Evolutionary conservation across 2,329 filamentous ascomycete genomes (phyloP), one percentile per base, ranked within the genome.

Genomic region (Beauveria bassiana): DNA sequence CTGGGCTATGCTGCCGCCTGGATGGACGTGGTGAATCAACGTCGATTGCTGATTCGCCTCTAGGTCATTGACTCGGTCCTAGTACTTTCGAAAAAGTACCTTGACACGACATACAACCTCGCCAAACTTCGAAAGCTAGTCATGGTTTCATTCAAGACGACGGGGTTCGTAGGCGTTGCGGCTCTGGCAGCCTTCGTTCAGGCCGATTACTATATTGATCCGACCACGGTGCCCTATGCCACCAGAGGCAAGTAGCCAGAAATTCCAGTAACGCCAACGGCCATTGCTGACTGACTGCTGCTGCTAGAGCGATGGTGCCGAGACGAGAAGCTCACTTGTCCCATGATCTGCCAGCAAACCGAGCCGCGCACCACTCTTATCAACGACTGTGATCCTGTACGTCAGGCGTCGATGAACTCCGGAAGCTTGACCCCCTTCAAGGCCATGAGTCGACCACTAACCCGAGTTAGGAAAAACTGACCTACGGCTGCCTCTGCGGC

Each of bases 401-500:
- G 79, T 61, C 9, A 10, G 26, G 26, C 40, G 10, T 9, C 12
- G 20, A n/a, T 20, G 26, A 28, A 28, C 28, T 28, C 43, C 4
- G 16, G 28, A 38, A 14, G 20, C 45, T 26, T 14, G 18, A 24
- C 18, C 28, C 1, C 34, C 31, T 18, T 22, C 22, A 55, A 63
- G 31, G 12, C 12, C 12, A 20, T 18, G 14, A 54, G 63, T 52
- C 18, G 26, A 61, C 59, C 31, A 62, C 28, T 24, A 22, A 47
- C 10, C 6, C 4, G n/a, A 18, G 31, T 26, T 60, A 87, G 84
- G 70, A 79, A 57, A 76, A 78, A 22, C 80, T 93, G 55, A 80
- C 77, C n/a, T 93, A 88, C 75, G 78, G 80, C 65, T 95, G 90
- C 73, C 78, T 91, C 67, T 95, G 90, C 78, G 79, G 81, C 65